A percentile compares a stretch with the other conserved stretches of the same genome.
phyloP scores from a whole-genome alignment of 805 yeast genomes.

The Diddensiella santjacobensis region DNA sequence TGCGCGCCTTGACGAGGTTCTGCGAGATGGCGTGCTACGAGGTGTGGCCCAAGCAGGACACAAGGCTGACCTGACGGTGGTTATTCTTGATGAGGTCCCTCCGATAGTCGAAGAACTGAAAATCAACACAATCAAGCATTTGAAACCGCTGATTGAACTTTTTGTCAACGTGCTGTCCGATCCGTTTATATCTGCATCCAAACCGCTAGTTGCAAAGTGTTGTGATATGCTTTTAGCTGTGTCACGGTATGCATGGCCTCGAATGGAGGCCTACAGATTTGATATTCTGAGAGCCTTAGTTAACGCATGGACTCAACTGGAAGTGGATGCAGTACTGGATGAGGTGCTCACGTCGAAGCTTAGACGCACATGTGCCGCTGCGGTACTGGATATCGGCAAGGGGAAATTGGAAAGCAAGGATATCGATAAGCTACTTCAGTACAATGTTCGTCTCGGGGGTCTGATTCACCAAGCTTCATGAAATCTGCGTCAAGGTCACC shows the following conservation, averaged over 20 bases:
- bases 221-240: conserved; percentile 16
- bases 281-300: conserved; percentile 27
- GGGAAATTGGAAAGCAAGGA: not conserved
- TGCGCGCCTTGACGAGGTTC: conserved; percentile 27
- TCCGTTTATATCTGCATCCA: conserved; percentile 28
- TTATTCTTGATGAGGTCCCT: conserved; percentile 16
- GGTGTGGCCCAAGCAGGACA: conserved; percentile 25
- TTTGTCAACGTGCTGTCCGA: conserved; percentile 28
- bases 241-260: conserved; percentile 25
- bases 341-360: not conserved
- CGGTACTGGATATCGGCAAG: not conserved
- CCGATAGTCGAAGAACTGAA: conserved; percentile 19
- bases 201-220: conserved; percentile 18
- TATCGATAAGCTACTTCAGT: not conserved
- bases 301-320: conserved; percentile 18
- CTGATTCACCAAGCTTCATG: not conserved
- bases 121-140: conserved; percentile 24
- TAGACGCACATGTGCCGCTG: not conserved
- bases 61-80: conserved; percentile 21
- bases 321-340: conserved; percentile 8
- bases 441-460: conserved; percentile 1
- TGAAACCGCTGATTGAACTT: conserved; percentile 22
- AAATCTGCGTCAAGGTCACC: not conserved
- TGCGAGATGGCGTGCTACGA: conserved; percentile 29
- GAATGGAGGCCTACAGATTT: conserved; percentile 27